phyloP scores from a whole-genome alignment of 1,284 basidiomycete species.

The Trametes sp. region DNA sequence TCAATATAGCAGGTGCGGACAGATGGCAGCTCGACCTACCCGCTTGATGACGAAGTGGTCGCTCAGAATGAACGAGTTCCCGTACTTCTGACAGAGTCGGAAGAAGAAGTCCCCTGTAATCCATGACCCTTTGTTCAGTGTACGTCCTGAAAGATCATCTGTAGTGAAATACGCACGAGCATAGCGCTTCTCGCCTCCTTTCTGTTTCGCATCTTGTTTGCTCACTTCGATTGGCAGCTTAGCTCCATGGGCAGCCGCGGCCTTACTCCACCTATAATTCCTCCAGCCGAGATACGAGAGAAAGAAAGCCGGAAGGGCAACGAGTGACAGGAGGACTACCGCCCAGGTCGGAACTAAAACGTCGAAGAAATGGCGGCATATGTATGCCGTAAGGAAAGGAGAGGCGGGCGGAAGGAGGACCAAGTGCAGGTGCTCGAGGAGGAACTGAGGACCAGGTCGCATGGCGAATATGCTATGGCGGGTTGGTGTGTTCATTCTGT shows the following conservation, averaged over 20 bases:
- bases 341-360: neutral
- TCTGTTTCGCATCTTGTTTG: constrained; percentile 16
- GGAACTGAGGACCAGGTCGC: constrained; percentile 29
- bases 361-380: constrained; percentile 1
- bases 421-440: constrained; percentile 19
- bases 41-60: constrained; percentile 27
- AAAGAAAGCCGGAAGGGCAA: constrained; percentile 5
- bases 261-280: constrained; percentile 6
- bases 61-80: constrained; percentile 30
- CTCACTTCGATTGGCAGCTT: constrained; percentile 27
- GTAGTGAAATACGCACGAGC: constrained; percentile 30
- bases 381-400: constrained; percentile 2
- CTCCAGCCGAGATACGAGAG: constrained; percentile 6
- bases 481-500: neutral
- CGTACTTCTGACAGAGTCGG: constrained; percentile 30
- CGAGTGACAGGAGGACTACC: neutral
- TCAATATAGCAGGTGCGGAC: too few species aligned
- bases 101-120: constrained; percentile 31
- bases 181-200: constrained; percentile 14
- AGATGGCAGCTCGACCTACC: constrained; percentile 16
- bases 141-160: too few species aligned
- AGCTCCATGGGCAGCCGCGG: constrained; percentile 34
- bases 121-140: too few species aligned
- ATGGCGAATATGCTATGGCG: neutral
- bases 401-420: constrained; percentile 20